Percentiles rank a stretch among this genome's conserved stretches.
phyloP scores from a whole-genome alignment of 345 rosid genomes.

The Passiflora organensis region DNA sequence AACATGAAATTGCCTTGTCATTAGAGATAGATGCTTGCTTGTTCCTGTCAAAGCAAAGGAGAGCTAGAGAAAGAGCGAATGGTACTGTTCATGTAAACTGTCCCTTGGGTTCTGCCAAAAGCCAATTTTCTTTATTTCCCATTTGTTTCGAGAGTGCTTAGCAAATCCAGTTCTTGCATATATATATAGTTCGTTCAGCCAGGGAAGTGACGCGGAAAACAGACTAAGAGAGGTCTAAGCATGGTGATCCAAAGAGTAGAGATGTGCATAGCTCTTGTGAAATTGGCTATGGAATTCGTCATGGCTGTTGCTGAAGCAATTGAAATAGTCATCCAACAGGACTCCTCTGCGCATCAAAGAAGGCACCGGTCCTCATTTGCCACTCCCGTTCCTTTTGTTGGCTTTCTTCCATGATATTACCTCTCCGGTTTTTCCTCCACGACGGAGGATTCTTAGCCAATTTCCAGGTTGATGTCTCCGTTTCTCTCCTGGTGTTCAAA shows the following conservation, averaged over 20 bases:
- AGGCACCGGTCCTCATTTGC: neutral
- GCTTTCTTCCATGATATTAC: constrained; percentile 9
- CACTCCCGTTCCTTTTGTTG: constrained; percentile 1
- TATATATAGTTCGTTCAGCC: neutral
- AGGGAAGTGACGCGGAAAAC: neutral
- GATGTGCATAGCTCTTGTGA: constrained; percentile 13
- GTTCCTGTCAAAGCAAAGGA: too few relatives aligned
- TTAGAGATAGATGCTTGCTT: too few relatives aligned
- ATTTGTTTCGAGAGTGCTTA: neutral
- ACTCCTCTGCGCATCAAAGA: neutral
- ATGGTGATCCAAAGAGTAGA: constrained; percentile 11
- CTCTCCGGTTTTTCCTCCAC: neutral
- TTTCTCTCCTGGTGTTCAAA: too few relatives aligned
- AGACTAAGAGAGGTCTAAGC: neutral
- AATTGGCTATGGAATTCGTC: constrained; percentile 4
- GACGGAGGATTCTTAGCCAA: too few relatives aligned
- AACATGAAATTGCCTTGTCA: too few relatives aligned
- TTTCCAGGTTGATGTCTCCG: too few relatives aligned
- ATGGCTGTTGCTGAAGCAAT: constrained; percentile 7
- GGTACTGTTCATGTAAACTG: neutral
- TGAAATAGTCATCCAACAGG: constrained; percentile 5
- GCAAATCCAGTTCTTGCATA: neutral
- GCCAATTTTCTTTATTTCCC: neutral
- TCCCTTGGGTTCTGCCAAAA: neutral
- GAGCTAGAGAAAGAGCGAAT: too few relatives aligned